Evolutionary conservation across 2,329 filamentous ascomycete species (phyloP), one percentile per base, ranked within the genome.

Genomic region (Phyllachora maydis): DNA sequence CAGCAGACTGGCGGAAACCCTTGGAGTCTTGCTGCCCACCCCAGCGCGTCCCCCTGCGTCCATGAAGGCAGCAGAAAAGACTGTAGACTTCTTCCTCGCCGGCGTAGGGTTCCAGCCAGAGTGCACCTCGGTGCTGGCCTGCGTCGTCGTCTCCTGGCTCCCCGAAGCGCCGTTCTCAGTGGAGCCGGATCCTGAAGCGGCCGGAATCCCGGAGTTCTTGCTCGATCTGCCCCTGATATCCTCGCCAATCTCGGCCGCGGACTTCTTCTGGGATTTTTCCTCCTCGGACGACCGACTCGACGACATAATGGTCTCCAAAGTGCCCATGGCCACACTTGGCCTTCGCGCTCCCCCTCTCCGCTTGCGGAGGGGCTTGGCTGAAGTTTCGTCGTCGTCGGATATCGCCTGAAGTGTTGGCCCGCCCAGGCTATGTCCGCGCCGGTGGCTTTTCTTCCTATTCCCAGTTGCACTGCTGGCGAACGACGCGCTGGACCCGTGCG

Each of bases 241-340:
- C 5, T 59, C 57, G 1, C 58, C 55, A 14, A 70, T 46, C 27
- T 65, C 61, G 2, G 56, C 49, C 1, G 65, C 65, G 1, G 63
- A 52, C 36, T 60, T 67, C 41, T 65, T 68, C 33, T 56, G 63
- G n/a, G 55, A 49, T 33, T 55, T 59, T 19, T 68, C 65, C 31
- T 71, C 66, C 13, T 68, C 64, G 0, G 65, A 70, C 2, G 65
- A 71, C 14, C 65, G 56, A 29, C 65, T 71, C 0, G 63, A 67
- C 13, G 64, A 70, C 52, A 71, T 71, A 36, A 72, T 72, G 1
- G 66, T 72, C 35, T 73, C 65, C 4, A 72, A 42, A 1, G 65
- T 71, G 3, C 65, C 63, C 40, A 70, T 64, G 4, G 66, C 66
- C 13, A 50, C 49, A 28, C 59, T 65, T 25, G 52, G 54, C 19